phyloP scores from a whole-genome alignment of 495 filamentous ascomycete genomes.

The Neurospora intermedia region DNA sequence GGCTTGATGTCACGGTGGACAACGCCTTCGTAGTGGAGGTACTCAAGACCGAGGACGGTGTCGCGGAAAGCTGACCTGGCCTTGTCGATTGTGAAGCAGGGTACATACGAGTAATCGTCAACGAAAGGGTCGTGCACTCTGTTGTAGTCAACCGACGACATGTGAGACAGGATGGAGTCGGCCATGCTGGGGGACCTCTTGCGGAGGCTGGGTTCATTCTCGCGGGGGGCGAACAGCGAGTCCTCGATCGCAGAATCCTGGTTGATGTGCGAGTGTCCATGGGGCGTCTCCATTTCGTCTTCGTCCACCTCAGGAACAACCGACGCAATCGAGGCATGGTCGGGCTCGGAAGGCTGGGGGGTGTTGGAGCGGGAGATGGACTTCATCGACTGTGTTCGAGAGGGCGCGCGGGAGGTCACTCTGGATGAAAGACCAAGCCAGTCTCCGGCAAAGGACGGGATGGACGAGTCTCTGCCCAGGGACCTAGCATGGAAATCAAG shows the following conservation, averaged over 20 bases:
- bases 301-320: slow-evolving; percentile 13
- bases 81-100: slow-evolving; percentile 75
- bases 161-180: slow-evolving; percentile 50
- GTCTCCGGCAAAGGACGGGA: slow-evolving; percentile 11
- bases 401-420: slow-evolving; percentile 33
- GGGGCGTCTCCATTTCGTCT: slow-evolving; percentile 35
- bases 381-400: slow-evolving; percentile 31
- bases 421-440: slow-evolving; percentile 26
- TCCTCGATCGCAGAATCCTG: slow-evolving; percentile 56
- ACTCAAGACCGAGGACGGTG: slow-evolving; percentile 87
- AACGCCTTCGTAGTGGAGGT: slow-evolving; percentile 92
- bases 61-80: slow-evolving; percentile 86
- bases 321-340: slow-evolving; percentile 17
- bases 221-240: slow-evolving; percentile 63
- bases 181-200: slow-evolving; percentile 51
- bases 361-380: slow-evolving; percentile 35
- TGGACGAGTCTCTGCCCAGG: slow-evolving; percentile 20
- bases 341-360: slow-evolving; percentile 34
- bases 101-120: slow-evolving; percentile 84
- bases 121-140: slow-evolving; percentile 48
- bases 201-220: slow-evolving; percentile 40
- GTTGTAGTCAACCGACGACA: slow-evolving; percentile 44
- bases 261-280: slow-evolving; percentile 31
- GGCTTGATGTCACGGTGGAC: slow-evolving; percentile 99
- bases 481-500: slow-evolving; percentile 28